phyloP scores from a whole-genome alignment of 2,329 filamentous ascomycete species.

The Aspergillus calidoustus region DNA sequence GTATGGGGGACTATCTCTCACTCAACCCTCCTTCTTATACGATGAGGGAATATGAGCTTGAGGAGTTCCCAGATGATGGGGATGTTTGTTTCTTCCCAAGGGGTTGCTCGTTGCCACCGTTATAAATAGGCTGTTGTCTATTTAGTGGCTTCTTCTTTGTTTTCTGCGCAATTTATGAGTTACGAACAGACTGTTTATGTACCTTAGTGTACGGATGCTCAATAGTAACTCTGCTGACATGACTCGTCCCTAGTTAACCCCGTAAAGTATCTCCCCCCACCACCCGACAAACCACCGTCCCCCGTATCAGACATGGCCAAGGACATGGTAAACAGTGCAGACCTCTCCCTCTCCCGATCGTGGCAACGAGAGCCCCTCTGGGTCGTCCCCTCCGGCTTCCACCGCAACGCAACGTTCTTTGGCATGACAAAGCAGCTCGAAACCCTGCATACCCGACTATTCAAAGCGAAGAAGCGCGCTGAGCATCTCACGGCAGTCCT shows the following conservation, averaged over 20 bases:
- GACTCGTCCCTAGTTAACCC: constrained; percentile 37
- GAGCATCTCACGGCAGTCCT: constrained; percentile 67
- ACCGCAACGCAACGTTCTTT: constrained; percentile 66
- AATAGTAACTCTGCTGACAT: constrained; percentile 36
- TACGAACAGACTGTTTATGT: constrained; percentile 17
- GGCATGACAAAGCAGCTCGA: constrained; percentile 64
- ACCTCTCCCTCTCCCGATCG: constrained; percentile 28
- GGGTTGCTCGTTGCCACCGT: background rate
- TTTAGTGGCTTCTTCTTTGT: background rate
- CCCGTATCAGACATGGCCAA: constrained; percentile 31
- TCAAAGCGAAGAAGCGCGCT: constrained; percentile 60
- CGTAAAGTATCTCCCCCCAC: constrained; percentile 22
- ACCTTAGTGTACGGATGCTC: constrained; percentile 18
- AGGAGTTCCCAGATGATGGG: background rate
- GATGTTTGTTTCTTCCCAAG: background rate
- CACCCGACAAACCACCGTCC: constrained; percentile 30
- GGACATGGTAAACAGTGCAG: constrained; percentile 29
- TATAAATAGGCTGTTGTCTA: background rate
- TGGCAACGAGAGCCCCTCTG: constrained; percentile 40
- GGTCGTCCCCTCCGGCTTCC: constrained; percentile 60
- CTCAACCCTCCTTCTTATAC: constrained; percentile 32
- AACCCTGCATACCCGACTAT: constrained; percentile 63
- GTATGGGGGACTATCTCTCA: constrained; percentile 20
- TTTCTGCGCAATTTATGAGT: background rate
- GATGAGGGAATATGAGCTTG: constrained; percentile 34